A percentile compares a stretch with the other conserved stretches of the same genome.
These are phyloP conservation scores for Gentiana straminea DNA, from an alignment of 257 asterid genomes.

Conservation along the genomic window DNA sequence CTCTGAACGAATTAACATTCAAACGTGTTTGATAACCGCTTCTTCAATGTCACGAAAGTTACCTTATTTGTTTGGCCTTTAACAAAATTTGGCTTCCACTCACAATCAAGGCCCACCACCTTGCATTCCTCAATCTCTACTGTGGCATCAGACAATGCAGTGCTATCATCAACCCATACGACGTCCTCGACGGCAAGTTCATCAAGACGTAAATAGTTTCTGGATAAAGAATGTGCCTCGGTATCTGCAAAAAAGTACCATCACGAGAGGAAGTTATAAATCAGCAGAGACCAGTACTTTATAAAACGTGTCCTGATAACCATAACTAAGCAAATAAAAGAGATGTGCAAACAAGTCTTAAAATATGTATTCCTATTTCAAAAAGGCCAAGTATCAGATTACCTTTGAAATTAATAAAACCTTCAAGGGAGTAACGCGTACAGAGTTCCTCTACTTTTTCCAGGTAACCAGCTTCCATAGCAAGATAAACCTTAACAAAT, in stretches of 20 bases:
- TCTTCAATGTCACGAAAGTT: conserved; percentile 1
- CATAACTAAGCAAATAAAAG: background rate
- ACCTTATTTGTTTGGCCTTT: conserved; percentile 82
- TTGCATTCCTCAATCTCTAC: conserved; percentile 60
- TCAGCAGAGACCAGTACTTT: no score
- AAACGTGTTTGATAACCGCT: no score
- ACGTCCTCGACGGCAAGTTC: conserved; percentile 67
- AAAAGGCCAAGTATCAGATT: conserved; percentile 14
- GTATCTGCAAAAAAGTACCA: conserved; percentile 33
- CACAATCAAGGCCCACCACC: conserved; percentile 88
- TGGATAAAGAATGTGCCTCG: conserved; percentile 30
- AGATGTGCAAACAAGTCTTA: background rate
- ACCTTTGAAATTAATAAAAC: conserved; percentile 64
- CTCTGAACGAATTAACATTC: no score
- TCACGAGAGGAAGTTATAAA: background rate
- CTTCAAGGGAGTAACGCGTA: conserved; percentile 60
- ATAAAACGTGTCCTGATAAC: background rate
- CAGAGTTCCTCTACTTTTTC: conserved; percentile 97
- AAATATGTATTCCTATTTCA: background rate
- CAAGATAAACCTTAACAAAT: conserved; percentile 67
- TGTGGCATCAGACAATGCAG: conserved; percentile 49
- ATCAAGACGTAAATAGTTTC: conserved; percentile 54
- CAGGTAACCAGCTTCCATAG: conserved; percentile 91
- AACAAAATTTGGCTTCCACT: conserved; percentile 85
- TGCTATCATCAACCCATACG: conserved; percentile 65